These are phyloP conservation scores for Ustilago vetiveriae DNA, from an alignment of 1,284 basidiomycete species.

Conservation along the genomic window DNA sequence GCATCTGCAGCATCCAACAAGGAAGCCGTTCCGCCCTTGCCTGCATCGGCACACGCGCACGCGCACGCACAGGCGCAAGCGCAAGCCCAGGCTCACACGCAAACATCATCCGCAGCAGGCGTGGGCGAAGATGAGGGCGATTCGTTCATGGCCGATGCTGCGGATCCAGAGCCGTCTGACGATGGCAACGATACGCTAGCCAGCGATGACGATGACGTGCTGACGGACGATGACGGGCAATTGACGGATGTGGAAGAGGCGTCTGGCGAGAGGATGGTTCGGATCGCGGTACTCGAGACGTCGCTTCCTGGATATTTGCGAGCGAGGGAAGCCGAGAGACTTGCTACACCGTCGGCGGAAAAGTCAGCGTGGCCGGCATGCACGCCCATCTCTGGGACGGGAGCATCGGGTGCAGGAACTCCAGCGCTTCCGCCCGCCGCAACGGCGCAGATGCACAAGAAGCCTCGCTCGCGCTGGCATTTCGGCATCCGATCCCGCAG, in stretches of 20 bases:
- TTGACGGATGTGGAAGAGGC: constrained; percentile 48
- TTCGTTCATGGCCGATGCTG: constrained; percentile 32
- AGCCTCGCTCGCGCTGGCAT: constrained; percentile 79
- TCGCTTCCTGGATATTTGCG: constrained; percentile 44
- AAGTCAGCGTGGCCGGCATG: constrained; percentile 42
- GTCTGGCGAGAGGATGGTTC: constrained; percentile 26
- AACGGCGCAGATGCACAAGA: constrained; percentile 40
- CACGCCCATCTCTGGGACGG: constrained; percentile 30
- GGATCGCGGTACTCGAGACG: constrained; percentile 58
- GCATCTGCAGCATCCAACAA: constrained; percentile 7
- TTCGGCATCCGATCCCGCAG: constrained; percentile 95
- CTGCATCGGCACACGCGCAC: constrained; percentile 12
- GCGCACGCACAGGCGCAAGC: constrained; percentile 1
- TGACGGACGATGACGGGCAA: constrained; percentile 51
- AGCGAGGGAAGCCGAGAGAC: constrained; percentile 33
- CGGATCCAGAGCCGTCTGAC: constrained; percentile 50
- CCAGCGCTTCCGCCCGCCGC: constrained; percentile 17
- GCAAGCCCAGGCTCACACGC: background rate
- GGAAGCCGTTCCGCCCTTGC: constrained; percentile 27
- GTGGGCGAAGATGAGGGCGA: constrained; percentile 29
- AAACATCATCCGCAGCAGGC: background rate
- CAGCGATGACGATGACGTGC: constrained; percentile 54
- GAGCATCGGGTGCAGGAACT: background rate
- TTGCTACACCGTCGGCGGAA: constrained; percentile 41
- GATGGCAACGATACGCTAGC: constrained; percentile 53